Evolutionary conservation across 495 filamentous ascomycete genomes (phyloP).

Genomic region (Opeltia flavorubescens): DNA sequence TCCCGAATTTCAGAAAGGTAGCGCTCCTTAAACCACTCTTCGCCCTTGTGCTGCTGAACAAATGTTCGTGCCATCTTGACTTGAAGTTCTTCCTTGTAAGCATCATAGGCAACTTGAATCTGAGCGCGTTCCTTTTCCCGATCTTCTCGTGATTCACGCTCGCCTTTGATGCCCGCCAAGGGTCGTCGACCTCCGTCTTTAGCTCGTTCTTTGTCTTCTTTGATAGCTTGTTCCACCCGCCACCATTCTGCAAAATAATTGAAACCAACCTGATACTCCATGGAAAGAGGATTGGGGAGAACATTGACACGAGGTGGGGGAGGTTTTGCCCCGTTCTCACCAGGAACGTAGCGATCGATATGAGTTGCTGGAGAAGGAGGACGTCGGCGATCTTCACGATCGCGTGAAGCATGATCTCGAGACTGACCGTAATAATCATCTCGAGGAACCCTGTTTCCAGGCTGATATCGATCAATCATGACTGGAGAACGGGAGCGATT

Average conservation of each 20-base stretch:
- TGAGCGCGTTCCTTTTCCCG: constrained; percentile 75
- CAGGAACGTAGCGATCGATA: constrained; percentile 93
- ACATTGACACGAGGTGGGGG: constrained; percentile 49
- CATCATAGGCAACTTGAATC: constrained; percentile 85
- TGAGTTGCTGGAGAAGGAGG: constrained; percentile 48
- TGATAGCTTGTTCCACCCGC: constrained; percentile 69
- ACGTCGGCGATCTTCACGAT: constrained; percentile 52
- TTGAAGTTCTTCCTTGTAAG: constrained; percentile 87
- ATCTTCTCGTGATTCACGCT: constrained; percentile 69
- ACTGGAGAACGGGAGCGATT: constrained; percentile 58
- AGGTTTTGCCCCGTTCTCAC: constrained; percentile 50
- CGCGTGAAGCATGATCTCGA: constrained; percentile 58
- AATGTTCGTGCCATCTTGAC: constrained; percentile 80
- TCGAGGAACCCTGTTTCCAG: constrained; percentile 37
- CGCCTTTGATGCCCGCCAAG: constrained; percentile 49
- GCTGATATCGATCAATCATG: constrained; percentile 59
- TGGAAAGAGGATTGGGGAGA: constrained; percentile 62
- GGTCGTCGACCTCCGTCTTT: constrained; percentile 62
- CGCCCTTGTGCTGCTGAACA: constrained; percentile 76
- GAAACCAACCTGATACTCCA: constrained; percentile 91
- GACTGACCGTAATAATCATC: constrained; percentile 36
- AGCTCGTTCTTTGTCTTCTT: constrained; percentile 70
- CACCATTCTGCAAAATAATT: constrained; percentile 97
- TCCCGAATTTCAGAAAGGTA: constrained; percentile 74
- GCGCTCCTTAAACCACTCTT: constrained; percentile 96